phyloP scores from a whole-genome alignment of 495 filamentous ascomycete genomes.

The Neurospora sp. region DNA sequence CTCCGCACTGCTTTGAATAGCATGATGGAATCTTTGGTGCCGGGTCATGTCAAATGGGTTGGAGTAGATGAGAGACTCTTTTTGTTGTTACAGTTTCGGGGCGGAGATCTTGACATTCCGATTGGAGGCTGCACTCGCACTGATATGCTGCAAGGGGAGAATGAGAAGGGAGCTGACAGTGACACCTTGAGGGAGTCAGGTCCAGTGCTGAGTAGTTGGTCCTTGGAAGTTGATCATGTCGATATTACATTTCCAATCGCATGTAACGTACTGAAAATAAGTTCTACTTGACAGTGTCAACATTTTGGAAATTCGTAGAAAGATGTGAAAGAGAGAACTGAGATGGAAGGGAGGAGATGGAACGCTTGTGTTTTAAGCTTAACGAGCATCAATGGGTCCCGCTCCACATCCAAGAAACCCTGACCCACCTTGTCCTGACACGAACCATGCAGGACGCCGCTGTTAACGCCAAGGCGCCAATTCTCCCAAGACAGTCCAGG shows the following conservation, averaged over 20 bases:
- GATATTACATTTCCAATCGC: neutral
- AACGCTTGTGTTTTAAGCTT: neutral
- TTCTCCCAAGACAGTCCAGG: neutral
- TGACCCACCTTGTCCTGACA: neutral
- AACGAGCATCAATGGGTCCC: neutral
- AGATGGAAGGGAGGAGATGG: neutral
- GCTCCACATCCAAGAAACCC: neutral
- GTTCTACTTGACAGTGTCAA: neutral
- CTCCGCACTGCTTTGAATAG: neutral
- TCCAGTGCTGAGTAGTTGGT: neutral
- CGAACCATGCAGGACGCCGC: neutral
- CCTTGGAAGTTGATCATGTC: neutral
- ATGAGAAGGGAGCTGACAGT: neutral
- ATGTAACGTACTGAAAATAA: neutral
- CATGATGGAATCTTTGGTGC: neutral
- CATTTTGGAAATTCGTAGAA: neutral
- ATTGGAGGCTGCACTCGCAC: neutral
- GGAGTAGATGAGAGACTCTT: neutral
- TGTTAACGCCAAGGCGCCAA: neutral
- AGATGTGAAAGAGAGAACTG: neutral
- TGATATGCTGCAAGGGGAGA: neutral
- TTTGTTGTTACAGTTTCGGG: neutral
- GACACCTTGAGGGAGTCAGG: neutral
- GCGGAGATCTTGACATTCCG: neutral
- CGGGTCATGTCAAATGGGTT: neutral